Conservation (phyloP, 2,329 filamentous ascomycete species). For the Colletotrichum lentis region DNA sequence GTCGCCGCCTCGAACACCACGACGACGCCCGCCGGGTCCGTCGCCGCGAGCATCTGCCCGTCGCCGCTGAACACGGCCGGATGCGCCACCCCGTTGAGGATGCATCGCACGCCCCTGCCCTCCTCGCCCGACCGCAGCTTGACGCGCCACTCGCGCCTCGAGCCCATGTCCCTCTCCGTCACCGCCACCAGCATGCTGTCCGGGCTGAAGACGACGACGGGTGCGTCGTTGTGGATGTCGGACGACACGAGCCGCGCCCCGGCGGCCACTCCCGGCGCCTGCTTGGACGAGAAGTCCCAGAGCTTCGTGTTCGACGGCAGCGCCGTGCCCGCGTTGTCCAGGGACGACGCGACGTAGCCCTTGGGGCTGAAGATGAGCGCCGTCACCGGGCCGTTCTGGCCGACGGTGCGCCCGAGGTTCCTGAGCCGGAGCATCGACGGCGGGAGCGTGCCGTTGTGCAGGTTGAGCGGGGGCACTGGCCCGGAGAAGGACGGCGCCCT, state of each 20-base stretch:
- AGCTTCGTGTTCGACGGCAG: conserved; percentile 9
- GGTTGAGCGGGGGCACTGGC: conserved; percentile 21
- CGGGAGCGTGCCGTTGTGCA: conserved; percentile 11
- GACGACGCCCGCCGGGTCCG: conserved; percentile 10
- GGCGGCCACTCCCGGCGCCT: not conserved
- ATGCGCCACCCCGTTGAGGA: not conserved
- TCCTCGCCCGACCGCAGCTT: conserved; percentile 17
- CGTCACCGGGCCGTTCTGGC: conserved; percentile 8
- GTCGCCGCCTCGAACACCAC: conserved; percentile 20
- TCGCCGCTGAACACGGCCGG: conserved; percentile 17
- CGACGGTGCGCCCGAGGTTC: not conserved
- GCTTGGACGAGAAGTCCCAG: conserved; percentile 16
- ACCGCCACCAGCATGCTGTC: conserved; percentile 9
- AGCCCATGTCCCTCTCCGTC: conserved; percentile 7
- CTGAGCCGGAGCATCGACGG: conserved; percentile 20
- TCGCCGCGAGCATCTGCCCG: conserved; percentile 20
- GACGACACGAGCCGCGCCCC: conserved; percentile 2
- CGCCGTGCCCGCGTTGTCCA: conserved; percentile 10
- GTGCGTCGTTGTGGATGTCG: conserved; percentile 10
- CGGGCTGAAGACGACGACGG: conserved; percentile 15
- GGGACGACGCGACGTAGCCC: conserved; percentile 16
- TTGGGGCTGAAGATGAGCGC: conserved; percentile 17
- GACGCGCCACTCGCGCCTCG: conserved; percentile 2
- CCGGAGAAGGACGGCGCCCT: conserved; percentile 10
- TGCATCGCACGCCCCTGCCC: conserved; percentile 8